Conservation (phyloP, 768 basidiomycete species). For the Vararia minispora region DNA sequence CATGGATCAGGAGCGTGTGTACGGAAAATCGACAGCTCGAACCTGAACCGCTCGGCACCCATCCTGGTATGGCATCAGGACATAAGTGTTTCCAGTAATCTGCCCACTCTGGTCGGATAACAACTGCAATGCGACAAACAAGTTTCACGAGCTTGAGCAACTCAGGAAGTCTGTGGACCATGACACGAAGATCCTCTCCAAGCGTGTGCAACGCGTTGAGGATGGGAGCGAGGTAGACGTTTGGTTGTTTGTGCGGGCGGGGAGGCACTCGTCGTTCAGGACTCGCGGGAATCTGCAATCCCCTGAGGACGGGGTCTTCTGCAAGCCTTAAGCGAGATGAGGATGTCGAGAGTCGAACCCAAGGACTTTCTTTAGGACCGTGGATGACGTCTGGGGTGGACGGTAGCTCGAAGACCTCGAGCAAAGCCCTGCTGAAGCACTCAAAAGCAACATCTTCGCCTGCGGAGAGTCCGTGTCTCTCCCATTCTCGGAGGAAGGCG, state of each 20-base stretch:
- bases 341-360: conserved; percentile 36
- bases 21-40: neutral
- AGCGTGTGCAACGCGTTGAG: conserved; percentile 73
- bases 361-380: conserved; percentile 21
- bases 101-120: conserved; percentile 75
- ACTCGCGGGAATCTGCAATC: conserved; percentile 27
- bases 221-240: conserved; percentile 41
- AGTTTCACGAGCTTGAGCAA: conserved; percentile 49
- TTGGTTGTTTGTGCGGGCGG: conserved; percentile 21
- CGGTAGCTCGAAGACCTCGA: conserved; percentile 31
- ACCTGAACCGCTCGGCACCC: conserved; percentile 28
- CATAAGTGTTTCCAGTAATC: conserved; percentile 87
- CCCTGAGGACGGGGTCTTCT: conserved; percentile 48
- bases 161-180: conserved; percentile 41
- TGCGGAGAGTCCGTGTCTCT: conserved; percentile 28
- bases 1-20: neutral
- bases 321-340: conserved; percentile 35
- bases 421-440: conserved; percentile 43
- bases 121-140: conserved; percentile 48
- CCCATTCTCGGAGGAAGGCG: conserved; percentile 50
- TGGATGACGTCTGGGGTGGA: neutral
- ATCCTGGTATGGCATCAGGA: conserved; percentile 46
- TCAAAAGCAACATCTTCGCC: conserved; percentile 43
- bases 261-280: neutral
- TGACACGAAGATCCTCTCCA: conserved; percentile 56